phyloP scores from a whole-genome alignment of 2,329 filamentous ascomycete genomes.

The Dactylonectria estremocensis region DNA sequence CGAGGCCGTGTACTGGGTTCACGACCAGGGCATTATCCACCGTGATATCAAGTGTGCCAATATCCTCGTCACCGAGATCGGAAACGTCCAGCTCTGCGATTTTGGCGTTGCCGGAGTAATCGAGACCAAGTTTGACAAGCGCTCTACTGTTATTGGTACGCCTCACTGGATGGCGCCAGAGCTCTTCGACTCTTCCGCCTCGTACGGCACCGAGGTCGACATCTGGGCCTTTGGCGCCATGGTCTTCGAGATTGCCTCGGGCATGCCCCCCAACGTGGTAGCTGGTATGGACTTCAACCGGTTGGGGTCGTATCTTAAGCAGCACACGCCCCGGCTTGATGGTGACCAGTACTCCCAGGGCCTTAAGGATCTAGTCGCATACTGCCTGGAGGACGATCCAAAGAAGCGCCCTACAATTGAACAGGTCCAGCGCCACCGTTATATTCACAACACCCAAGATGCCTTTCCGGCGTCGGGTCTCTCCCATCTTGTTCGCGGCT shows the following conservation, averaged over 20 bases:
- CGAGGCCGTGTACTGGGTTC: slow-evolving; percentile 77
- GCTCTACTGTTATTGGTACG: slow-evolving; percentile 86
- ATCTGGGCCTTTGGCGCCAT: slow-evolving; percentile 91
- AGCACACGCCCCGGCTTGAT: slow-evolving; percentile 77
- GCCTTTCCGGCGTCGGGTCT: slow-evolving; percentile 76
- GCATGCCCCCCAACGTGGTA: slow-evolving; percentile 78
- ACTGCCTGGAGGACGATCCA: slow-evolving; percentile 80
- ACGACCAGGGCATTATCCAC: slow-evolving; percentile 78
- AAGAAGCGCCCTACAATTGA: slow-evolving; percentile 78
- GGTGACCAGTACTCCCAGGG: slow-evolving; percentile 79
- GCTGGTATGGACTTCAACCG: slow-evolving; percentile 65
- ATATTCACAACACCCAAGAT: slow-evolving; percentile 74
- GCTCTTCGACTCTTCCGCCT: slow-evolving; percentile 75
- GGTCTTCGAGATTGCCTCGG: slow-evolving; percentile 85
- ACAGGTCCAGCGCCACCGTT: slow-evolving; percentile 78
- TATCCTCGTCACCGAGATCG: slow-evolving; percentile 83
- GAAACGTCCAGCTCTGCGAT: slow-evolving; percentile 85
- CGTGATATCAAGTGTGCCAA: slow-evolving; percentile 84
- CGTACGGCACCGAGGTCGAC: slow-evolving; percentile 81
- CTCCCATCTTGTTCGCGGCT: slow-evolving; percentile 77
- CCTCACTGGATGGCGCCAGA: slow-evolving; percentile 92
- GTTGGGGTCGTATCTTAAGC: slow-evolving; percentile 71
- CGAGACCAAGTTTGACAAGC: slow-evolving; percentile 82
- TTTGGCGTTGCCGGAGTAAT: slow-evolving; percentile 87
- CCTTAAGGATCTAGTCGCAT: slow-evolving; percentile 79